Base-by-base conservation (phyloP, 2,329 filamentous ascomycete genomes). In the Fusarium siculi region DNA sequence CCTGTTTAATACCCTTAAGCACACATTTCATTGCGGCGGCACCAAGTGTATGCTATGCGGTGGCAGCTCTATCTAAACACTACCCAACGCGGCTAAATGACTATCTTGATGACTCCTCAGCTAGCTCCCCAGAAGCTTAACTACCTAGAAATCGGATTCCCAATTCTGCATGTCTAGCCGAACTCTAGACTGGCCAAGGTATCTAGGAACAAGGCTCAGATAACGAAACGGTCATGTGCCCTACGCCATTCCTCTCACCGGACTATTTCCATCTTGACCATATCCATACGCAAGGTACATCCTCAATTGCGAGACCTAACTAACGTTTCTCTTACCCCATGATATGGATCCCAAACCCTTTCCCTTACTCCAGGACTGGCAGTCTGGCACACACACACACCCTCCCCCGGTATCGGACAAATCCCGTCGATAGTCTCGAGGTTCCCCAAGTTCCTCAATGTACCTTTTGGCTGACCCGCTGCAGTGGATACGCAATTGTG, bases 401-500 rank as follows among this genome's bases (percentile, higher is more conserved):
- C 40, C 30, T 28, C 23, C 69, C 68, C 71, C 67, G 71, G 63
- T 68, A 74, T 74, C 71, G 71, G 71, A 74, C 67, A 71, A 74
- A 55, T 63, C 49, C 56, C 62, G 55, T 55, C 12, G 42, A 25
- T 53, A 50, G 47, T 49, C 28, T 46, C 37, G 14, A 53, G 34
- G 25, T 66, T 49, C 32, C 54, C 54, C 57, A 62, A 69, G 66
- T 69, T 70, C 43, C 58, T 58, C 39, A n/a, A 64, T 37, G 68
- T 66, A 70, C 43, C 37, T 46, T 42, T 63, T 60, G 21, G 34
- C 28, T 36, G 63, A 68, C 71, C 71, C 71, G 63, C 71, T 42
- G 43, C 25, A 49, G 71, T 74, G 71, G 71, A 68, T 72, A 74
- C 63, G 47, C 56, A 49, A 74, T 73, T 74, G 71, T 72, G 71